Percentiles rank a stretch among this genome's conserved stretches.
phyloP scores from a whole-genome alignment of 768 basidiomycete species.

The Lactarius tabidus region DNA sequence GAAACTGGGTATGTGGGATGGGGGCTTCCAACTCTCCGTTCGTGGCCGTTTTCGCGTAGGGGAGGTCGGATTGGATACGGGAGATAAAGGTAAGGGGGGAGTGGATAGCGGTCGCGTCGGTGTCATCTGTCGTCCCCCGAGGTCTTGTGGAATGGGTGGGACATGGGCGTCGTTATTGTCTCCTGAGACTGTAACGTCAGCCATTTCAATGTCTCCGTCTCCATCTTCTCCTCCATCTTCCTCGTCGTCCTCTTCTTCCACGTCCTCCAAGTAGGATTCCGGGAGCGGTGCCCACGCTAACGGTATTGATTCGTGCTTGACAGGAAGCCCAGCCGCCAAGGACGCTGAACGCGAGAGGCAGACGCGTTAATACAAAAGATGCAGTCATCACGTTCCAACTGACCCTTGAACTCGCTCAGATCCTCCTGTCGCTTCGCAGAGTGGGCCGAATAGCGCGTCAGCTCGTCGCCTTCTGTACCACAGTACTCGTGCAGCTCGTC shows the following conservation, averaged over 20 bases:
- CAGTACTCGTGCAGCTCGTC: conserved; percentile 69
- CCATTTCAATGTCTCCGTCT: conserved; percentile 20
- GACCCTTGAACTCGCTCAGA: conserved; percentile 67
- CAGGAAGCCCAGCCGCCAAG: conserved; percentile 52
- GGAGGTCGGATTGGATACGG: conserved; percentile 56
- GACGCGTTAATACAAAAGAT: conserved; percentile 29
- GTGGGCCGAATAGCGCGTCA: conserved; percentile 62
- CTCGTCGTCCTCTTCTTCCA: conserved; percentile 34
- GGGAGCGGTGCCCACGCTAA: conserved; percentile 41
- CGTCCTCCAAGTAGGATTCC: conserved; percentile 29
- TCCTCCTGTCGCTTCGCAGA: conserved; percentile 66
- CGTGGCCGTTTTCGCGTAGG: conserved; percentile 57
- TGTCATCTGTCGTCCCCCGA: conserved; percentile 19
- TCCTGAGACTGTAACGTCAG: conserved; percentile 18
- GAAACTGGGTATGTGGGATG: conserved; percentile 60
- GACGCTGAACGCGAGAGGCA: conserved; percentile 44
- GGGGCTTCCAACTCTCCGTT: conserved; percentile 54
- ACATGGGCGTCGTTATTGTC: conserved; percentile 17
- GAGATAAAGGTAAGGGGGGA: conserved; percentile 49
- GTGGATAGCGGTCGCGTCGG: conserved; percentile 32
- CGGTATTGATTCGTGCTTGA: conserved; percentile 52
- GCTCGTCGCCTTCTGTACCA: conserved; percentile 61
- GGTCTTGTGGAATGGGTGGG: conserved; percentile 16
- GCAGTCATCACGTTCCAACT: conserved; percentile 33
- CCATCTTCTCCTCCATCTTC: conserved; percentile 30